Evolutionary conservation across 2,329 filamentous ascomycete genomes (phyloP).

Genomic region (Gliomastix tumulicola): DNA sequence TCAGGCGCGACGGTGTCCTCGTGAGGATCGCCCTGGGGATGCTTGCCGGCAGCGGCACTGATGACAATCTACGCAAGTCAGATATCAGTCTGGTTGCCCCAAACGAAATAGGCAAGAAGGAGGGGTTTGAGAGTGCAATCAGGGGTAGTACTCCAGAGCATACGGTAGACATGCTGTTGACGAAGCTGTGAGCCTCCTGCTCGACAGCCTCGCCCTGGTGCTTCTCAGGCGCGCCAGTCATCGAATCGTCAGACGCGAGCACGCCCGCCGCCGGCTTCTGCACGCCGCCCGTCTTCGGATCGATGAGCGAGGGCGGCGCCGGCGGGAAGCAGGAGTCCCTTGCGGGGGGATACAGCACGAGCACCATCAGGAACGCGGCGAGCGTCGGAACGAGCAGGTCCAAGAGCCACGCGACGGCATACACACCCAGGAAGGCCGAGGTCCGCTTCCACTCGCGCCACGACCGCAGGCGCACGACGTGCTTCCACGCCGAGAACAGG

Average conservation of each 20-base stretch:
- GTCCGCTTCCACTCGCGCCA: slow-evolving; percentile 72
- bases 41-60: slow-evolving; percentile 69
- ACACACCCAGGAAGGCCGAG: slow-evolving; percentile 49
- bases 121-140: slow-evolving; percentile 1
- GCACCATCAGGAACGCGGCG: slow-evolving; percentile 48
- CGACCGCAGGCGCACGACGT: slow-evolving; percentile 68
- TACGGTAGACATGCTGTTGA: slow-evolving; percentile 54
- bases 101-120: background rate
- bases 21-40: slow-evolving; percentile 58
- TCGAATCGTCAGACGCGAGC: slow-evolving; percentile 67
- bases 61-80: slow-evolving; percentile 67
- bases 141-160: slow-evolving; percentile 22
- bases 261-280: slow-evolving; percentile 73
- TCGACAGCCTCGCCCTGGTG: slow-evolving; percentile 80
- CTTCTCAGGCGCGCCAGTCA: slow-evolving; percentile 77
- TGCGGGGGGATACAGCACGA: slow-evolving; percentile 59
- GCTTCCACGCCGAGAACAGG: slow-evolving; percentile 61
- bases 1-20: slow-evolving; percentile 49
- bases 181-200: slow-evolving; percentile 74
- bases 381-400: slow-evolving; percentile 63
- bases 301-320: slow-evolving; percentile 67
- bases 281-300: slow-evolving; percentile 62
- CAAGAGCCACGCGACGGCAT: slow-evolving; percentile 60
- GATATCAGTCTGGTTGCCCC: background rate
- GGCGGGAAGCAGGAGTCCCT: slow-evolving; percentile 66